A percentile compares a stretch with the other conserved stretches of the same genome.
Evolutionary conservation across 805 yeast species (phyloP).

Genomic region (Wickerhamiella sergipiensis): DNA sequence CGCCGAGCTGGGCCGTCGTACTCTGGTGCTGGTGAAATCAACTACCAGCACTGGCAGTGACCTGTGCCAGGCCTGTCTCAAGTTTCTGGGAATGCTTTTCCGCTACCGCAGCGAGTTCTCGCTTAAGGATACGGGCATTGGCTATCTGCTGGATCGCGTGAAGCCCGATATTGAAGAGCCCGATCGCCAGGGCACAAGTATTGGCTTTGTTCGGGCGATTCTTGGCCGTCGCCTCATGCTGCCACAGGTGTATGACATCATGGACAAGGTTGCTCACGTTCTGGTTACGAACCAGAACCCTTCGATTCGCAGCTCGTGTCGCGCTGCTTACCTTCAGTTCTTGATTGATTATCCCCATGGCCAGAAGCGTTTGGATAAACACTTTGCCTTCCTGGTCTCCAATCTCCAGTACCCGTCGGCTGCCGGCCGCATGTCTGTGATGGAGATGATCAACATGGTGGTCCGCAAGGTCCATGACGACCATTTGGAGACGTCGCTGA

Average conservation of each 20-base stretch:
- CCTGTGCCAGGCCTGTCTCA: slow-evolving; percentile 65
- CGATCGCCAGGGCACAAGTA: slow-evolving; percentile 74
- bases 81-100: slow-evolving; percentile 43
- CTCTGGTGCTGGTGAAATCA: slow-evolving; percentile 46
- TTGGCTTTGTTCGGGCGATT: slow-evolving; percentile 69
- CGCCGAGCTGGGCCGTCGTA: slow-evolving; percentile 18
- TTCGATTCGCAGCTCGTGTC: slow-evolving; percentile 70
- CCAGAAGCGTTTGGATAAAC: slow-evolving; percentile 66
- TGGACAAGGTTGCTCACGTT: slow-evolving; percentile 66
- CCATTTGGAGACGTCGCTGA: slow-evolving; percentile 33
- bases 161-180: slow-evolving; percentile 87
- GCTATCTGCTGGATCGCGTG: slow-evolving; percentile 56
- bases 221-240: slow-evolving; percentile 57
- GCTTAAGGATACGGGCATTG: slow-evolving; percentile 56
- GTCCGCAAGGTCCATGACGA: slow-evolving; percentile 41
- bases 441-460: slow-evolving; percentile 70
- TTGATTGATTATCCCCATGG: slow-evolving; percentile 94
- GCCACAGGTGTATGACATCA: slow-evolving; percentile 81
- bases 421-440: slow-evolving; percentile 75
- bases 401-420: slow-evolving; percentile 77
- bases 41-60: slow-evolving; percentile 68
- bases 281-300: slow-evolving; percentile 83
- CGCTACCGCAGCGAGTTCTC: slow-evolving; percentile 54
- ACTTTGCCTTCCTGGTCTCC: slow-evolving; percentile 63
- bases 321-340: slow-evolving; percentile 72